Conservation (phyloP, 2,329 filamentous ascomycete species). For the Volutella citrinella region DNA sequence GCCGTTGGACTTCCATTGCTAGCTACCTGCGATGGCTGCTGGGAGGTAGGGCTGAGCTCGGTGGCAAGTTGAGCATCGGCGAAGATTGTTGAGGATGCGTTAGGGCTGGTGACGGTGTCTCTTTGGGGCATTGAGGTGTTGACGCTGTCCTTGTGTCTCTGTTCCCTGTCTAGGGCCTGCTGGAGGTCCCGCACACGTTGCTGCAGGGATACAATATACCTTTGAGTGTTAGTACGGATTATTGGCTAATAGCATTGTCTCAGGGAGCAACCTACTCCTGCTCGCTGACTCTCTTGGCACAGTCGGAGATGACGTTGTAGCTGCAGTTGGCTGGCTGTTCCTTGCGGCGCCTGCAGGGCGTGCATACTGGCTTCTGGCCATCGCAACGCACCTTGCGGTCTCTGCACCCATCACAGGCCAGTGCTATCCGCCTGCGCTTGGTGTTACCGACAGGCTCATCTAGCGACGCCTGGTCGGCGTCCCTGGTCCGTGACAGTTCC, state of each 20-base stretch:
- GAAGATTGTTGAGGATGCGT: too few relatives aligned
- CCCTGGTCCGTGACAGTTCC: too few relatives aligned
- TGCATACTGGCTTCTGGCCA: constrained; percentile 5
- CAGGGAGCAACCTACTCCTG: too few relatives aligned
- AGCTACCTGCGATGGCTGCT: not conserved
- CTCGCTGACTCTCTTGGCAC: constrained; percentile 4
- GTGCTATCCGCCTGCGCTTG: constrained; percentile 5
- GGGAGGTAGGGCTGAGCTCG: too few relatives aligned
- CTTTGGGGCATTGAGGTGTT: too few relatives aligned
- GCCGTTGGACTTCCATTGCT: too few relatives aligned
- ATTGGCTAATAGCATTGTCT: not conserved
- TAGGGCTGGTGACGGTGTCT: too few relatives aligned
- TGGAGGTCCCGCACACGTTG: constrained; percentile 1
- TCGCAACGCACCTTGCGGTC: constrained; percentile 8
- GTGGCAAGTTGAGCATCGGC: too few relatives aligned
- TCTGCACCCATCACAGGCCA: constrained; percentile 5
- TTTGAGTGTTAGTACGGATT: not conserved
- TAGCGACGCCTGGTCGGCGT: too few relatives aligned
- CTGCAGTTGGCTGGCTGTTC: not conserved
- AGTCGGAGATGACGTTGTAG: constrained; percentile 2
- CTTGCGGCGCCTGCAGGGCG: constrained; percentile 1
- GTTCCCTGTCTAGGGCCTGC: not conserved
- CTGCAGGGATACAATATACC: constrained; percentile 5
- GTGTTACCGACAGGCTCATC: too few relatives aligned
- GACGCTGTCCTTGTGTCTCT: too few relatives aligned